Conservation (phyloP, 371 early-diverging fungal genomes). For the Mucor lusitanicus region DNA sequence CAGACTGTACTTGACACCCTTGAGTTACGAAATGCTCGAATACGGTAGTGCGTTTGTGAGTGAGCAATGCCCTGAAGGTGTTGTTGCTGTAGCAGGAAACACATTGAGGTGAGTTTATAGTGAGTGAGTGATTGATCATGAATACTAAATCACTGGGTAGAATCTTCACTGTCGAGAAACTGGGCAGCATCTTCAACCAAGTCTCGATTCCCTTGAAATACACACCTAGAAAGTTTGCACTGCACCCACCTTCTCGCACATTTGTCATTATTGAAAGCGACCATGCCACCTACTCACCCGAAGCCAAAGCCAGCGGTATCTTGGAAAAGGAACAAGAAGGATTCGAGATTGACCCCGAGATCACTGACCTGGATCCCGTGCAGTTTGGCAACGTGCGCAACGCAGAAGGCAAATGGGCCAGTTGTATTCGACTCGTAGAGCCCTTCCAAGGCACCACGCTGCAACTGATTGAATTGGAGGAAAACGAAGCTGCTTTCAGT, state of each 20-base stretch:
- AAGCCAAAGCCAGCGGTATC: conserved; percentile 60
- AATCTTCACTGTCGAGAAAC: conserved; percentile 85
- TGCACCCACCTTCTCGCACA: conserved; percentile 71
- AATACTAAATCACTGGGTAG: conserved; percentile 28
- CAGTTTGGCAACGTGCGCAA: conserved; percentile 79
- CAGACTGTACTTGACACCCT: conserved; percentile 55
- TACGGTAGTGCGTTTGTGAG: conserved; percentile 87
- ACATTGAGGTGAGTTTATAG: conserved; percentile 54
- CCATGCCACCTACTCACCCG: conserved; percentile 72
- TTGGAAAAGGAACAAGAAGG: conserved; percentile 57
- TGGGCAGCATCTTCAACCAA: conserved; percentile 84
- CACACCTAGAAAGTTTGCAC: conserved; percentile 86
- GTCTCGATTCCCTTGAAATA: conserved; percentile 81
- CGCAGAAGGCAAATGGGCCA: conserved; percentile 83
- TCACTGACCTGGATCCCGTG: conserved; percentile 43
- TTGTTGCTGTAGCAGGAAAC: conserved; percentile 88
- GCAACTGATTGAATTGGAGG: conserved; percentile 73
- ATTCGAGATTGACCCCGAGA: conserved; percentile 54
- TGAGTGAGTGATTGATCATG: no score
- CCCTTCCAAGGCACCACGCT: conserved; percentile 81
- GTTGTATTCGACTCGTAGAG: conserved; percentile 83
- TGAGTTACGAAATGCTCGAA: conserved; percentile 79
- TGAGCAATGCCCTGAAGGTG: conserved; percentile 87
- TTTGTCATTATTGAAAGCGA: conserved; percentile 93
- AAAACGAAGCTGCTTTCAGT: conserved; percentile 90